Percentiles rank a stretch among this genome's conserved stretches.
These are phyloP conservation scores for Pseudocercospora musae DNA, from an alignment of 2,329 filamentous ascomycete species.

Conservation along the genomic window DNA sequence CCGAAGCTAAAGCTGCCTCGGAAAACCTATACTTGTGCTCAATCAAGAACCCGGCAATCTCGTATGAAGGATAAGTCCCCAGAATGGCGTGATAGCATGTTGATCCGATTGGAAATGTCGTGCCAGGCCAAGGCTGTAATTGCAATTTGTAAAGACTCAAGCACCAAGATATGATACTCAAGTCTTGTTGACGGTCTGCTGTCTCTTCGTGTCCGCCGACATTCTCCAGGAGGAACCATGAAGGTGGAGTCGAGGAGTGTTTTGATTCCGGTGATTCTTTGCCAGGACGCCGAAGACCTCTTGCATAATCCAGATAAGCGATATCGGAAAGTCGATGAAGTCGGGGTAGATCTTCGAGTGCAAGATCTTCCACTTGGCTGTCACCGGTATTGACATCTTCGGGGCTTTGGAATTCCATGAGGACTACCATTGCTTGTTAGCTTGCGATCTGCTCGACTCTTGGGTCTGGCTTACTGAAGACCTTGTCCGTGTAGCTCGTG, in stretches of 20 bases:
- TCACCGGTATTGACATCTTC: not conserved
- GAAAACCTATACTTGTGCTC: not conserved
- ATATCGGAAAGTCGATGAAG: not conserved
- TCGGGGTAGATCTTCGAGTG: not conserved
- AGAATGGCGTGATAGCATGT: not conserved
- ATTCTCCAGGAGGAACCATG: not conserved
- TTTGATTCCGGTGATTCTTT: too few species aligned
- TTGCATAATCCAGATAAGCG: not conserved
- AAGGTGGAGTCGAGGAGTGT: not conserved
- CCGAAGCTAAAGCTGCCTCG: not conserved
- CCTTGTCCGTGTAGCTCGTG: not conserved
- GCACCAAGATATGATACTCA: not conserved
- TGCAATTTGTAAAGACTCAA: not conserved
- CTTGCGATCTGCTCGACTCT: not conserved
- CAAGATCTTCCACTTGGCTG: not conserved
- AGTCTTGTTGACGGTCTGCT: not conserved
- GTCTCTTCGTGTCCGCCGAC: not conserved
- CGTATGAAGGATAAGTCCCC: not conserved
- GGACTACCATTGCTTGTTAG: not conserved
- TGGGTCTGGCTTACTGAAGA: not conserved
- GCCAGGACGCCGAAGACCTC: too few species aligned
- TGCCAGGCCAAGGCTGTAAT: not conserved
- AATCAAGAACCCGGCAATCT: not conserved
- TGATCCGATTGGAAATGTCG: not conserved
- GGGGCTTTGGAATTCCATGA: not conserved